Evolutionary conservation across 768 basidiomycete species (phyloP).

Genomic region (Mycena rebaudengoi): DNA sequence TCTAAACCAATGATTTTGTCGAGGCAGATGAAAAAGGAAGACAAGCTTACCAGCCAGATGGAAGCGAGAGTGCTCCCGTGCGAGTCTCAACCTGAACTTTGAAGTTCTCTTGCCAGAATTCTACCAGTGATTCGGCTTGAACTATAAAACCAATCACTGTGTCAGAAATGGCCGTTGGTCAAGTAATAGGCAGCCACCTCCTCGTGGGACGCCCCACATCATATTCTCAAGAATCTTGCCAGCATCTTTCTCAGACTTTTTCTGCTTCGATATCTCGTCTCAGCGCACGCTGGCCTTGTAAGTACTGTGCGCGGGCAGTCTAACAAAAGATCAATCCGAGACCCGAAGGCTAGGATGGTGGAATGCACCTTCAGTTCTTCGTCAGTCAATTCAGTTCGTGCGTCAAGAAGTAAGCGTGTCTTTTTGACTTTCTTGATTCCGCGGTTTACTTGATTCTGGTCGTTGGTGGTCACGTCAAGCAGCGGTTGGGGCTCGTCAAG

Average conservation of each 20-base stretch:
- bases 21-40: not conserved
- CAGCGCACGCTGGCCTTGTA: constrained; percentile 65
- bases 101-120: constrained; percentile 81
- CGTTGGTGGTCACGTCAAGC: constrained; percentile 38
- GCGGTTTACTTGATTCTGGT: constrained; percentile 28
- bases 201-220: constrained; percentile 71
- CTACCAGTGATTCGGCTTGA: constrained; percentile 67
- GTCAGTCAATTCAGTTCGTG: constrained; percentile 82
- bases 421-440: constrained; percentile 49
- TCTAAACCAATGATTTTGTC: constrained; percentile 36
- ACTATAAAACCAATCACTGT: too few relatives aligned
- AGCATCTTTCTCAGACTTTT: constrained; percentile 64
- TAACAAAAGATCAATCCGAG: constrained; percentile 32
- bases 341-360: not conserved
- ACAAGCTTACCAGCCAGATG: constrained; percentile 43
- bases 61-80: constrained; percentile 51
- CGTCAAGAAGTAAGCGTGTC: constrained; percentile 71
- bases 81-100: constrained; percentile 75
- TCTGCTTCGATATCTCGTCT: constrained; percentile 59
- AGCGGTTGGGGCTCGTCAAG: constrained; percentile 34
- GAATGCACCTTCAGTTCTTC: constrained; percentile 74
- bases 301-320: constrained; percentile 72
- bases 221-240: constrained; percentile 65
- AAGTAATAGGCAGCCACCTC: constrained; percentile 50
- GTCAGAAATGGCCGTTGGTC: not conserved